phyloP scores from a whole-genome alignment of 2,329 filamentous ascomycete species.

The Apiospora phragmitis region DNA sequence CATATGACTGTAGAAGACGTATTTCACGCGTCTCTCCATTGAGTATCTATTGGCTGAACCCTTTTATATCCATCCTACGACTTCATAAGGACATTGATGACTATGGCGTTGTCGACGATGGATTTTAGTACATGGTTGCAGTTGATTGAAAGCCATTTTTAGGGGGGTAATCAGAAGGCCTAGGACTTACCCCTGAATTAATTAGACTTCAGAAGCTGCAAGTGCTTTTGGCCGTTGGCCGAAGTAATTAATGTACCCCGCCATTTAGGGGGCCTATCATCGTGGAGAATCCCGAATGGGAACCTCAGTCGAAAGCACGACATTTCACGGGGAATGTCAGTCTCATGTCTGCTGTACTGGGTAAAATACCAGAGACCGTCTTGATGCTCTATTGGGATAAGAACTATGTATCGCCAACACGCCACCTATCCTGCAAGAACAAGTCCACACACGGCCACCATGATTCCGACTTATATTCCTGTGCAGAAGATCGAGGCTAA shows the following conservation, averaged over 20 bases:
- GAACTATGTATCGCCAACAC: background rate
- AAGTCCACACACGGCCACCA: background rate
- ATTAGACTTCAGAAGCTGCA: background rate
- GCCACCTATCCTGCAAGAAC: no score
- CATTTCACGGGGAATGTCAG: background rate
- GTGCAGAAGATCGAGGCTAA: conserved; percentile 2
- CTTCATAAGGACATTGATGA: background rate
- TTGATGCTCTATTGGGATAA: background rate
- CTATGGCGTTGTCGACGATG: background rate
- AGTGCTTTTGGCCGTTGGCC: background rate
- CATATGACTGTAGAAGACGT: background rate
- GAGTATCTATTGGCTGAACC: background rate
- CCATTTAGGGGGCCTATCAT: background rate
- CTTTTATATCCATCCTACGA: background rate
- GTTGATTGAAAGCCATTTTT: no score
- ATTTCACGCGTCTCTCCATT: background rate
- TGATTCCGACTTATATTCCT: conserved; percentile 4
- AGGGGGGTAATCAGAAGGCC: background rate
- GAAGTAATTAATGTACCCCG: background rate
- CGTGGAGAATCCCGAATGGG: background rate
- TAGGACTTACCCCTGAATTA: background rate
- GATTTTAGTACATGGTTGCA: background rate
- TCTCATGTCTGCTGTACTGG: background rate
- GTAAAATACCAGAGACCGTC: background rate
- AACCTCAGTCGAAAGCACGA: background rate